Conservation (phyloP, 495 filamentous ascomycete species). For the Penicillium diatomitis region DNA sequence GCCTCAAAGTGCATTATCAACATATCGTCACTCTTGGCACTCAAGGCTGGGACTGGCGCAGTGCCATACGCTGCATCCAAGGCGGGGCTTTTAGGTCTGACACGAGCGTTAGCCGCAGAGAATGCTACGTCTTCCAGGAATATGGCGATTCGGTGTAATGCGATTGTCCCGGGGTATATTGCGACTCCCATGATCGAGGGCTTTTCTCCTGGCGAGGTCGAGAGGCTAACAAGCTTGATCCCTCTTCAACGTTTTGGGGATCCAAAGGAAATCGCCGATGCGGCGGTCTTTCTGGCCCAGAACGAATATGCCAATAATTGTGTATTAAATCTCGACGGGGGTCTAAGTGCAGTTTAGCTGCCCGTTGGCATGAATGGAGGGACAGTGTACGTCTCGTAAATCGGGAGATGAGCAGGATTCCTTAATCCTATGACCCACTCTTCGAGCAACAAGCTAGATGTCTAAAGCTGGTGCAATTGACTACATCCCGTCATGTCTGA, state of each 20-base stretch:
- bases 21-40: slow-evolving; percentile 60
- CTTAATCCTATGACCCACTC: too few relatives aligned
- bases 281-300: slow-evolving; percentile 65
- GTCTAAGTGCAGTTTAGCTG: slow-evolving; percentile 54
- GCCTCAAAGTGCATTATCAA: slow-evolving; percentile 64
- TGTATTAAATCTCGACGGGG: slow-evolving; percentile 78
- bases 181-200: slow-evolving; percentile 63
- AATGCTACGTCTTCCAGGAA: slow-evolving; percentile 27
- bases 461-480: too few relatives aligned
- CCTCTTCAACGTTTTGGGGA: slow-evolving; percentile 64
- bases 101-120: slow-evolving; percentile 60
- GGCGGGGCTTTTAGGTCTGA: slow-evolving; percentile 69
- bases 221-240: slow-evolving; percentile 37
- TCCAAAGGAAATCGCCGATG: slow-evolving; percentile 66
- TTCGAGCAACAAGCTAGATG: too few relatives aligned
- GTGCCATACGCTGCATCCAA: slow-evolving; percentile 72
- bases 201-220: slow-evolving; percentile 25
- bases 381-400: neutral
- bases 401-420: neutral
- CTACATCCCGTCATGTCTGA: too few relatives aligned
- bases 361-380: too few relatives aligned
- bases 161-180: slow-evolving; percentile 77
- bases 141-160: slow-evolving; percentile 60
- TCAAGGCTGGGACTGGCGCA: slow-evolving; percentile 54
- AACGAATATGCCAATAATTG: slow-evolving; percentile 80